Evolutionary conservation across 2,329 filamentous ascomycete genomes (phyloP).

Genomic region (Aspergillus sp.): DNA sequence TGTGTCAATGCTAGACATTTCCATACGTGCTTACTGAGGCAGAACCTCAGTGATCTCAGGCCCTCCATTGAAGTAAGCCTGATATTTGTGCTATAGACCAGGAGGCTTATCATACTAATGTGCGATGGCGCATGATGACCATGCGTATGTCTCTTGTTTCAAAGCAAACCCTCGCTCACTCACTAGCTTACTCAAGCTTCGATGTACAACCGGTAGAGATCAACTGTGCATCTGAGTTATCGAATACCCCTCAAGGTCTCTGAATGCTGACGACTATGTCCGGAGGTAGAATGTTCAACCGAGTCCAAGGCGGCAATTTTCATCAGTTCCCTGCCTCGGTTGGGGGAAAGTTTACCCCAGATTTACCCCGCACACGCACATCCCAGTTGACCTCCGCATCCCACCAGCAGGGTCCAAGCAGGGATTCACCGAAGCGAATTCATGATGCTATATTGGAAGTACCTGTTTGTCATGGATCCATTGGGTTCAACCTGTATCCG

Average conservation of each 20-base stretch:
- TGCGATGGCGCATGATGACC: too few species aligned
- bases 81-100: too few species aligned
- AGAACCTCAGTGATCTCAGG: too few species aligned
- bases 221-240: background rate
- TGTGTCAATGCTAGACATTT: too few species aligned
- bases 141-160: too few species aligned
- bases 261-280: background rate
- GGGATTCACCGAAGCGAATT: background rate
- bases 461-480: too few species aligned
- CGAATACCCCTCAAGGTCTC: too few species aligned
- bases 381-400: background rate
- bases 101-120: too few species aligned
- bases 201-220: background rate
- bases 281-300: conserved; percentile 1
- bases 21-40: too few species aligned
- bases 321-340: background rate
- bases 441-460: background rate
- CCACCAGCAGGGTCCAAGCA: background rate
- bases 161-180: too few species aligned
- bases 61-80: too few species aligned
- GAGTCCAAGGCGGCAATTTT: background rate
- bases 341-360: background rate
- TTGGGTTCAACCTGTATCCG: background rate
- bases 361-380: background rate
- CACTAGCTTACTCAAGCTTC: too few species aligned